Evolutionary conservation across 306 rosid species (phyloP), one percentile per base, ranked within the genome.

Genomic region (Bauhinia variegata): DNA sequence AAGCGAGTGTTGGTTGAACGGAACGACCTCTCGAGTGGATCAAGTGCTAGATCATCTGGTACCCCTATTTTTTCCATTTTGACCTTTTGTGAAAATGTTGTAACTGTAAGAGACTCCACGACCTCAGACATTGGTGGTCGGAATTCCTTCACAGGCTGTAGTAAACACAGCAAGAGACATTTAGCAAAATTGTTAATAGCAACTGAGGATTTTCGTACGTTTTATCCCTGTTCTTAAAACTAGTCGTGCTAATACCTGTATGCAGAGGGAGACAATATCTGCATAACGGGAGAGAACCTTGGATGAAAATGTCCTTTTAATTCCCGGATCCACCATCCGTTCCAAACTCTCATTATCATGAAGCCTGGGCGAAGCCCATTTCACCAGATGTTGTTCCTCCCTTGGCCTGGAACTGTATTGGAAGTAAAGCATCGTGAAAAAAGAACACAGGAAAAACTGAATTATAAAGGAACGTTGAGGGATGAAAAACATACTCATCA

Each of bases 281-380:
- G 87, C 92, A 75, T 80, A 88, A 51, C 72, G 64, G 56, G 91
- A 86, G n/a, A n/a, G 87, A 59, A 78, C 75, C 75, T 80, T 83
- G n/a, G 81, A 63, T 54, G 91, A 77, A 74, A 82, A 70, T 65
- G 89, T 82, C 76, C 74, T 80, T 79, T 75, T 79, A 38, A 91
- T 86, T 65, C 79, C 74, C 11, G 86, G 86, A 73, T 86, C 95
- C 19, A 88, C 88, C 91, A 91, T 86, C 62, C 78, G 78, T 38
- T 79, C 87, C 69, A 92, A 79, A 60, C 84, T 75, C 68, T 73
- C 77, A 17, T 28, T 48, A 61, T 86, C 91, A 49, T 78, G 89
- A 72, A 93, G 96, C 81, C 79, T 82, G 12, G 82, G 69, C 58
- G 88, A 80, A 79, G 96, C 98, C 98, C 96, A 93, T 68, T 81